phyloP scores from a whole-genome alignment of 129 eudicot genomes.

The Helichrysum umbraculigerum region DNA sequence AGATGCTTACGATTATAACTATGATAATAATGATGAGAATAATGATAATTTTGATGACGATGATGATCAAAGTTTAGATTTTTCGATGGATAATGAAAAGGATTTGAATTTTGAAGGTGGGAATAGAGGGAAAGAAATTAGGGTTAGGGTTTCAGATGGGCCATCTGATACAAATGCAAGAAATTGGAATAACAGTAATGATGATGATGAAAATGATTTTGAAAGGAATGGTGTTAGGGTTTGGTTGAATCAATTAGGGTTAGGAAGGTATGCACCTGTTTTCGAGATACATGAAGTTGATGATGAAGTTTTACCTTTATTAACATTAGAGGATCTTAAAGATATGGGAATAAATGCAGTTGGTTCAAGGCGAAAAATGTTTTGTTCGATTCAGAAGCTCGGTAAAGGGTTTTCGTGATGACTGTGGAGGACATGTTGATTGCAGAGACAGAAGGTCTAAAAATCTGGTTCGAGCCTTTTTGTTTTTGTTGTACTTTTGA shows the following conservation, averaged over 20 bases:
- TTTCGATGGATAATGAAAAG: slow-evolving; percentile 41
- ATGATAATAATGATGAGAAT: slow-evolving; percentile 8
- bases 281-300: slow-evolving; percentile 83
- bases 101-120: slow-evolving; percentile 22
- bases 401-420: slow-evolving; percentile 64
- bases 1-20: not conserved
- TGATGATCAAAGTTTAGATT: slow-evolving; percentile 46
- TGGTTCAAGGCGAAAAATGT: slow-evolving; percentile 71
- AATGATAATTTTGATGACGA: slow-evolving; percentile 31
- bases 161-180: slow-evolving; percentile 47
- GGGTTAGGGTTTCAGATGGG: slow-evolving; percentile 60
- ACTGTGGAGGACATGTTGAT: slow-evolving; percentile 15
- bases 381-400: slow-evolving; percentile 60
- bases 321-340: slow-evolving; percentile 68
- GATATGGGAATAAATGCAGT: slow-evolving; percentile 83
- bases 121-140: slow-evolving; percentile 17
- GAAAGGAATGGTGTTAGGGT: slow-evolving; percentile 60
- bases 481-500: slow-evolving; percentile 25
- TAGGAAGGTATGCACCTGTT: slow-evolving; percentile 59
- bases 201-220: slow-evolving; percentile 5
- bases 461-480: slow-evolving; percentile 41
- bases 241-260: slow-evolving; percentile 64
- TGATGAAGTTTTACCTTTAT: slow-evolving; percentile 62
- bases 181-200: slow-evolving; percentile 30
- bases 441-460: slow-evolving; percentile 21